A percentile compares a stretch with the other conserved stretches of the same genome.
phyloP scores from a whole-genome alignment of 2,329 filamentous ascomycete genomes.

The Myriangium duriaei region DNA sequence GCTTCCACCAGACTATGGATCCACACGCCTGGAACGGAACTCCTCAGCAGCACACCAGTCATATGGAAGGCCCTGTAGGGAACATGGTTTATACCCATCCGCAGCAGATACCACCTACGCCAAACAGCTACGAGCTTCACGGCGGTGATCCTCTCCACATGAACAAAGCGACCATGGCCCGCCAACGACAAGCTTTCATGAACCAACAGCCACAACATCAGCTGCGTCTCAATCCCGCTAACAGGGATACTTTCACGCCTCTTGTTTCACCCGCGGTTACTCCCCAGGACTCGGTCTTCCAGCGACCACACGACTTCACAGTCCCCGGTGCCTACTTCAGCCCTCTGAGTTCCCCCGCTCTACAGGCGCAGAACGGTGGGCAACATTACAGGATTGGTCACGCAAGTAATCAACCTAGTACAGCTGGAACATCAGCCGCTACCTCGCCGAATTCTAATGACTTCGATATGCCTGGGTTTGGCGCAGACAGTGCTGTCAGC shows the following conservation, averaged over 20 bases:
- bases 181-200: slow-evolving; percentile 49
- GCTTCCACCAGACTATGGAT: slow-evolving; percentile 6
- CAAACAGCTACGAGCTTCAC: slow-evolving; percentile 68
- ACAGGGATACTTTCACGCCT: slow-evolving; percentile 60
- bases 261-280: slow-evolving; percentile 76
- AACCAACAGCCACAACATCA: slow-evolving; percentile 47
- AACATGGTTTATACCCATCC: slow-evolving; percentile 25
- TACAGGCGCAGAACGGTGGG: slow-evolving; percentile 54
- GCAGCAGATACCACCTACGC: slow-evolving; percentile 58
- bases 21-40: slow-evolving; percentile 8
- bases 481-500: slow-evolving; percentile 20
- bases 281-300: slow-evolving; percentile 59
- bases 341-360: slow-evolving; percentile 66
- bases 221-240: slow-evolving; percentile 54
- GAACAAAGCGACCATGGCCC: slow-evolving; percentile 41
- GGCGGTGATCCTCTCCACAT: slow-evolving; percentile 34
- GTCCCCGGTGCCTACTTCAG: slow-evolving; percentile 68
- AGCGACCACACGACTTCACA: slow-evolving; percentile 41
- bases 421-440: slow-evolving; percentile 39
- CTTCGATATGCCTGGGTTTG: slow-evolving; percentile 32
- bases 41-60: slow-evolving; percentile 17
- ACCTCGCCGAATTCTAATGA: slow-evolving; percentile 33
- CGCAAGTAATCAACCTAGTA: slow-evolving; percentile 37
- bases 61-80: slow-evolving; percentile 21
- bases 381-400: slow-evolving; percentile 26